A percentile compares a stretch with the other conserved stretches of the same genome.
These are phyloP conservation scores for Ceratonia siliqua DNA, from an alignment of 306 rosid species.

Conservation along the genomic window DNA sequence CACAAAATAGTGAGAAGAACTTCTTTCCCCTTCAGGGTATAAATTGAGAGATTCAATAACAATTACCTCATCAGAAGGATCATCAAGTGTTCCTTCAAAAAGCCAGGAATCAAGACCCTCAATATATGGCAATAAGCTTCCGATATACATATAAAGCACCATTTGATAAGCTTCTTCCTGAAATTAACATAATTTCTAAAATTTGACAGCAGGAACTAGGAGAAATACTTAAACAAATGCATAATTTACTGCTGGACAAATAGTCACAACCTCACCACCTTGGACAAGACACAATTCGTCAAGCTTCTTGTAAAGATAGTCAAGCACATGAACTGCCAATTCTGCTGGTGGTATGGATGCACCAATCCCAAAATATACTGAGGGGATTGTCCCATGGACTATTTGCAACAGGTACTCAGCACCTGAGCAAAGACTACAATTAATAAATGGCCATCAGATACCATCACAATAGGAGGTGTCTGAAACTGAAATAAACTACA, in stretches of 20 bases:
- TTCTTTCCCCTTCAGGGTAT: constrained; percentile 11
- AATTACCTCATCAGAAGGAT: constrained; percentile 93
- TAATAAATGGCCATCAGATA: constrained; percentile 57
- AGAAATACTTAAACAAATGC: constrained; percentile 28
- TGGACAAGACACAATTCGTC: constrained; percentile 85
- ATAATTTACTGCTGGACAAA: constrained; percentile 28
- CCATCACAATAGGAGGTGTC: constrained; percentile 9
- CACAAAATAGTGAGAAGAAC: constrained; percentile 9
- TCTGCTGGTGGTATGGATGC: constrained; percentile 76
- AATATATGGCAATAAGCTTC: constrained; percentile 83
- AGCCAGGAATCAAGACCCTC: constrained; percentile 99
- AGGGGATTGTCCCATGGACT: constrained; percentile 74
- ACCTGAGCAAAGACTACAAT: constrained; percentile 84
- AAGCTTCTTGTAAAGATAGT: constrained; percentile 76
- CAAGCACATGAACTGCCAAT: constrained; percentile 74
- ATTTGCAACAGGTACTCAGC: constrained; percentile 74
- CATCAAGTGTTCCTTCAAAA: constrained; percentile 93
- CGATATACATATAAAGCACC: constrained; percentile 81
- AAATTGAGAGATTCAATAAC: constrained; percentile 27
- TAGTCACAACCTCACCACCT: constrained; percentile 91
- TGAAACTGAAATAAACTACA: neutral
- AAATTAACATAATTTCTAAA: constrained; percentile 34
- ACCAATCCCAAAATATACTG: constrained; percentile 56
- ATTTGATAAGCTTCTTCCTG: constrained; percentile 91
- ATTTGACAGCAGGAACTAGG: constrained; percentile 36